A percentile compares a stretch with the other conserved stretches of the same genome.
Conservation (phyloP, 345 rosid species). For the Ailanthus altissimus region DNA sequence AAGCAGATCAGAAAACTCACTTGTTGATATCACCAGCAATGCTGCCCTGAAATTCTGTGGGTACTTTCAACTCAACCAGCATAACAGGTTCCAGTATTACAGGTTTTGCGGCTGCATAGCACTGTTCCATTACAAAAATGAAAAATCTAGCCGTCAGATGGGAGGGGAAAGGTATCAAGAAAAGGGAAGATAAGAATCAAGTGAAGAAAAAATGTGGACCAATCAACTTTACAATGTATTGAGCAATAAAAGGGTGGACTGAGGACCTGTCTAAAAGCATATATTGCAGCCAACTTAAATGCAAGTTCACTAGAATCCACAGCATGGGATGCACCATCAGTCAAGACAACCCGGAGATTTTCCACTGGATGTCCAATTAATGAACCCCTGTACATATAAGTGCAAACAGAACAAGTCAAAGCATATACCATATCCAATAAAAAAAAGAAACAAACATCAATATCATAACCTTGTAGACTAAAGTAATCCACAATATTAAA, state of each 20-base stretch:
- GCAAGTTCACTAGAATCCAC: constrained; percentile 99
- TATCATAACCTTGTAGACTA: not conserved
- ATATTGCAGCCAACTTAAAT: constrained; percentile 92
- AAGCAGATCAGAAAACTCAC: constrained; percentile 41
- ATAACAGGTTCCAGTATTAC: constrained; percentile 94
- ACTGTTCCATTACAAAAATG: constrained; percentile 37
- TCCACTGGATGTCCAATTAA: constrained; percentile 96
- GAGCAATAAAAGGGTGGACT: not conserved
- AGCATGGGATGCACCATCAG: constrained; percentile 92
- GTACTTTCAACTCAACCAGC: constrained; percentile 94
- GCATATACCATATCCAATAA: not conserved
- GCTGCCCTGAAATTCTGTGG: constrained; percentile 95
- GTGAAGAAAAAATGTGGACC: not conserved
- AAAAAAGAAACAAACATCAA: not conserved
- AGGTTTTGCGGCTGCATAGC: constrained; percentile 86
- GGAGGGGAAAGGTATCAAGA: not conserved
- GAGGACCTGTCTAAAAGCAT: constrained; percentile 89
- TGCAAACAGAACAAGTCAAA: constrained; percentile 14
- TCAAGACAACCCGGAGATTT: constrained; percentile 75
- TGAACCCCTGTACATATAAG: constrained; percentile 67
- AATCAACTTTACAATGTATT: not conserved
- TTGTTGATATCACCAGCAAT: constrained; percentile 97
- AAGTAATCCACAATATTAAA: not conserved
- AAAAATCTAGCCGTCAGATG: not conserved
- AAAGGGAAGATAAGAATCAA: not conserved